These are phyloP conservation scores for Tylopilus balloui DNA, from an alignment of 768 basidiomycete genomes.

Conservation along the genomic window DNA sequence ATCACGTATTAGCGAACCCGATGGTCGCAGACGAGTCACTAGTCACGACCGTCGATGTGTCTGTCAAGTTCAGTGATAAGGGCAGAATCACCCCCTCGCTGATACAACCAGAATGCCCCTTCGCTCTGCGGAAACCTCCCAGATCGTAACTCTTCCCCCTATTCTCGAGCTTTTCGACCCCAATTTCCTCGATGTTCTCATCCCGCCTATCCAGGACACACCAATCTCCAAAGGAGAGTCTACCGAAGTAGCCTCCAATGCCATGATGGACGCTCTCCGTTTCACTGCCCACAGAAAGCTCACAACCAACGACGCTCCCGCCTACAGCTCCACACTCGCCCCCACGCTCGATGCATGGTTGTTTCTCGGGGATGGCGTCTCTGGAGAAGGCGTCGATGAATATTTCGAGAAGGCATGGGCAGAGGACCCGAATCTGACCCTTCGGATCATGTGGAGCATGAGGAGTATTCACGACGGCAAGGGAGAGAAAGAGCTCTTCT, in stretches of 20 bases:
- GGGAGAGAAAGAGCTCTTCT: slow-evolving; percentile 55
- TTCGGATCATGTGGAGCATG: slow-evolving; percentile 63
- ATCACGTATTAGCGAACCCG: too few species aligned
- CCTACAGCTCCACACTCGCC: slow-evolving; percentile 48
- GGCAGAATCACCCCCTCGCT: too few species aligned
- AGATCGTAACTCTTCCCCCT: slow-evolving; percentile 48
- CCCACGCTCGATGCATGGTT: slow-evolving; percentile 56
- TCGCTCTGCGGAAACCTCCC: slow-evolving; percentile 22
- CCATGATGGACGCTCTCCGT: slow-evolving; percentile 54
- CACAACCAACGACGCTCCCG: slow-evolving; percentile 49
- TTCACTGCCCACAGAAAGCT: slow-evolving; percentile 38
- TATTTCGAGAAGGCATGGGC: slow-evolving; percentile 51
- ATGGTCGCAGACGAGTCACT: too few species aligned
- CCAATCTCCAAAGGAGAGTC: neutral
- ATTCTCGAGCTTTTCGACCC: slow-evolving; percentile 56
- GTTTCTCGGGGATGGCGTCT: slow-evolving; percentile 30
- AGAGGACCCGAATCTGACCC: slow-evolving; percentile 53
- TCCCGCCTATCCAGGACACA: slow-evolving; percentile 33
- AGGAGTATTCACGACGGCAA: slow-evolving; percentile 68
- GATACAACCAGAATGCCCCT: too few species aligned
- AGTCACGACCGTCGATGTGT: too few species aligned
- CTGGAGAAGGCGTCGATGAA: slow-evolving; percentile 23
- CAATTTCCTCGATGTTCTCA: slow-evolving; percentile 52
- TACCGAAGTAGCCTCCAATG: slow-evolving; percentile 26
- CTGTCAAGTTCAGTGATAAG: too few species aligned